Evolutionary conservation across 1,284 basidiomycete genomes (phyloP).

Genomic region (Ceratobasidium sp.): DNA sequence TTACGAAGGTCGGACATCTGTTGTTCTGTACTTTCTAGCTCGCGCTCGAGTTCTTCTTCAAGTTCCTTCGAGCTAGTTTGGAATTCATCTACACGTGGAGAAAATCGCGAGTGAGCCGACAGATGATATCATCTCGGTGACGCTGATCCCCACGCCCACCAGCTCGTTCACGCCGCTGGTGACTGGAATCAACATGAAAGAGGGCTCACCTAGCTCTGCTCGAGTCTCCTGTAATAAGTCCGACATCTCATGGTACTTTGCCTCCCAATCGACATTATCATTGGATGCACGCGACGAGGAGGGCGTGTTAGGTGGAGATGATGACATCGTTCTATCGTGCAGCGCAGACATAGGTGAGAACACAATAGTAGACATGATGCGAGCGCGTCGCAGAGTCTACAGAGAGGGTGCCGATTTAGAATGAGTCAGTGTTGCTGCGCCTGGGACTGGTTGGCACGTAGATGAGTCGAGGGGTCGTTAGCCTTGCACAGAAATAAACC

Average conservation of each 20-base stretch:
- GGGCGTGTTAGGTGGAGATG: slow-evolving; percentile 34
- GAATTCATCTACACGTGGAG: slow-evolving; percentile 73
- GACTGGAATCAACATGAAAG: slow-evolving; percentile 48
- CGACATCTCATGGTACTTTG: slow-evolving; percentile 85
- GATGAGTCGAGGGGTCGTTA: slow-evolving; percentile 11
- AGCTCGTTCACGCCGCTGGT: neutral
- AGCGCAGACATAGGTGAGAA: slow-evolving; percentile 3
- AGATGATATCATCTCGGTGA: slow-evolving; percentile 19
- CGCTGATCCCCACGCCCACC: slow-evolving; percentile 4
- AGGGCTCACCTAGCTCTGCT: slow-evolving; percentile 66
- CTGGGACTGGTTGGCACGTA: neutral
- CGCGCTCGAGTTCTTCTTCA: slow-evolving; percentile 91
- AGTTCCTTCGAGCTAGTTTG: slow-evolving; percentile 91
- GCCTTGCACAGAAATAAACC: neutral
- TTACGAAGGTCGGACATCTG: slow-evolving; percentile 82
- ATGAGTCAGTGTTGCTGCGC: slow-evolving; percentile 21
- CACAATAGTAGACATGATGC: slow-evolving; percentile 31
- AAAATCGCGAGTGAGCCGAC: slow-evolving; percentile 40
- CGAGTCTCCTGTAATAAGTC: slow-evolving; percentile 88
- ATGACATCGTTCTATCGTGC: slow-evolving; percentile 17
- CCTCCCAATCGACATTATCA: slow-evolving; percentile 70
- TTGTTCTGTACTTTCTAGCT: slow-evolving; percentile 87
- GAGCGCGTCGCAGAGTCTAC: neutral
- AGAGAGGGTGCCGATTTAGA: neutral
- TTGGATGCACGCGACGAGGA: slow-evolving; percentile 25